Evolutionary conservation across 2,329 filamentous ascomycete genomes (phyloP).

Genomic region (Penicillium brevicompactum): DNA sequence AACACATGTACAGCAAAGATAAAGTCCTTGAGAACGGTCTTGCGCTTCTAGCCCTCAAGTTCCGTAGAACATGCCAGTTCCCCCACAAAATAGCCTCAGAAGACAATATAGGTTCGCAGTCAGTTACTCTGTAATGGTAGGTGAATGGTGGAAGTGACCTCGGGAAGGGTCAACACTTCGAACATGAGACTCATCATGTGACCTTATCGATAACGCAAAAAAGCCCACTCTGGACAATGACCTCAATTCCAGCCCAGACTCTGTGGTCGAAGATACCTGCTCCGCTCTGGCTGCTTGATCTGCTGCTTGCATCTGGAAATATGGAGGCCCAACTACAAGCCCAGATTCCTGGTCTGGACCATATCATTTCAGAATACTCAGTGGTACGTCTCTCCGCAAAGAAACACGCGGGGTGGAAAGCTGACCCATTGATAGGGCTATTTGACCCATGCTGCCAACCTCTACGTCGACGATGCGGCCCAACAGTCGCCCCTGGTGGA

Average conservation of each 20-base stretch:
- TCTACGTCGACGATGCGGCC: constrained; percentile 72
- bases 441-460: constrained; percentile 85
- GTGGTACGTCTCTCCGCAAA: constrained; percentile 51
- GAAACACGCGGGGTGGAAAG: neutral
- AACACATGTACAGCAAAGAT: too few relatives aligned
- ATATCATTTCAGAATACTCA: constrained; percentile 86
- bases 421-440: constrained; percentile 62
- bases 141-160: too few relatives aligned
- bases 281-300: neutral
- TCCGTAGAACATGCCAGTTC: too few relatives aligned
- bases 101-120: too few relatives aligned
- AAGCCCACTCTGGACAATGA: constrained; percentile 25
- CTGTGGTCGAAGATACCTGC: neutral
- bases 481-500: constrained; percentile 78
- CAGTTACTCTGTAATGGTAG: too few relatives aligned
- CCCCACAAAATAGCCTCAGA: too few relatives aligned
- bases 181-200: constrained; percentile 11
- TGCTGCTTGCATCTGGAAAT: constrained; percentile 5
- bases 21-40: too few relatives aligned
- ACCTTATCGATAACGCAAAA: constrained; percentile 30
- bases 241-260: constrained; percentile 8
- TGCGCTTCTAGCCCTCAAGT: too few relatives aligned
- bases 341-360: constrained; percentile 83
- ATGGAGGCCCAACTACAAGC: constrained; percentile 90
- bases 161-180: too few relatives aligned